Base-by-base conservation (phyloP, 805 yeast genomes). In the Kluyveromyces aestuarii region DNA sequence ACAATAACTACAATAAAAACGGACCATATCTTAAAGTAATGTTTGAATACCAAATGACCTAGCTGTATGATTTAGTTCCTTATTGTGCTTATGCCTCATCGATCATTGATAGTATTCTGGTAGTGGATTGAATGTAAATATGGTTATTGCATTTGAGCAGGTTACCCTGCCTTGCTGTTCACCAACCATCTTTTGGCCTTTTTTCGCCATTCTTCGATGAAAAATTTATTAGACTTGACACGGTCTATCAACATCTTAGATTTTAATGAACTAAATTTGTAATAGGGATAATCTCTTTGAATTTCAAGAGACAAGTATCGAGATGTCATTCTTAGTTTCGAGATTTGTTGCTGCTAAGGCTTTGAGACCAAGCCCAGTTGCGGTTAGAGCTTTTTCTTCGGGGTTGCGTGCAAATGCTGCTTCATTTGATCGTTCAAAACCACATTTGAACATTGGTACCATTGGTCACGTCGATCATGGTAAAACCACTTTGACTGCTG, bases 381-480 rank as follows among this genome's bases (percentile, higher is more conserved):
- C 48, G 19, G 45, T 53, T 44, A 50, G 61, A 41, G 44, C 52
- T 10, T 49, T 48, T 37, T 43, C 55, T 35, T 57, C 61, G 56
- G 48, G 58, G 46, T 39, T 44, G 27, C 56, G 68, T 52, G 48
- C 55, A 18, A 62, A 59, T 44, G 95, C 95, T 54, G 77, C 84
- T 45, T 78, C 91, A 45, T 93, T 91, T 68, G 86, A 85, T 71
- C 91, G 99, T 75, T 77, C 89, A 59, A 93, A 93, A 76, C 98
- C 98, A 45, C 98, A 91, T 69, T 83, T 91, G 60, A 91, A 91
- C 74, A 79, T 91, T 60, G 99, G 98, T 75, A 91, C 98, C 68
- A 91, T 91, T 69, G 98, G 98, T 59, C 98, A 91, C 71, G 98
- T 91, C 58, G 99, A 91, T 76, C 98, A 91, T 73, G 99, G 99